Percentiles rank a stretch among this genome's conserved stretches.
Evolutionary conservation across 371 early-diverging fungal species (phyloP).

Genomic region (Batkoa obscura): DNA sequence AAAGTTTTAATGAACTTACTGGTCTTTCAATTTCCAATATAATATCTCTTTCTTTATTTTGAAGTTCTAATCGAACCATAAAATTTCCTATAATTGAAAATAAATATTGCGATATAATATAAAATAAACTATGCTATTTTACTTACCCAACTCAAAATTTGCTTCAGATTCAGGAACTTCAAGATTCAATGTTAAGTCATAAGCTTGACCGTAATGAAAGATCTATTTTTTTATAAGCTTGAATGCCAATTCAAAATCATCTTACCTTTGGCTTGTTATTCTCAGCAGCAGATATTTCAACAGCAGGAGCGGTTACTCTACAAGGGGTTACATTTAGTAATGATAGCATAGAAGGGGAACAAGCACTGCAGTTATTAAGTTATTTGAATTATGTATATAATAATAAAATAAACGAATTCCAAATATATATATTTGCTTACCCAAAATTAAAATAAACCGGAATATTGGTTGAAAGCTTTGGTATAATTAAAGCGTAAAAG

Average conservation of each 20-base stretch:
- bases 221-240: background rate
- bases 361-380: background rate
- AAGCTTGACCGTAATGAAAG: background rate
- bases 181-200: background rate
- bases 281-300: background rate
- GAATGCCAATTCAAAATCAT: background rate
- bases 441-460: conserved; percentile 3
- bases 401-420: background rate
- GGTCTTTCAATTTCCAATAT: background rate
- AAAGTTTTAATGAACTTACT: background rate
- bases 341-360: background rate
- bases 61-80: background rate
- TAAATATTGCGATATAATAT: background rate
- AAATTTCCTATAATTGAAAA: background rate
- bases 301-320: background rate
- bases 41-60: background rate
- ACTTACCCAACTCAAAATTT: background rate
- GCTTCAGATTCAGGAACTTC: background rate
- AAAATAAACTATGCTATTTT: too few relatives aligned
- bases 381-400: background rate
- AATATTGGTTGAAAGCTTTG: background rate
- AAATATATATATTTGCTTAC: background rate
- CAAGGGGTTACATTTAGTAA: too few relatives aligned
- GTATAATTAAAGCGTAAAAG: background rate
- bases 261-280: background rate